Evolutionary conservation across 208 protist species (phyloP).

Genomic region (Angomonas ambiguus): DNA sequence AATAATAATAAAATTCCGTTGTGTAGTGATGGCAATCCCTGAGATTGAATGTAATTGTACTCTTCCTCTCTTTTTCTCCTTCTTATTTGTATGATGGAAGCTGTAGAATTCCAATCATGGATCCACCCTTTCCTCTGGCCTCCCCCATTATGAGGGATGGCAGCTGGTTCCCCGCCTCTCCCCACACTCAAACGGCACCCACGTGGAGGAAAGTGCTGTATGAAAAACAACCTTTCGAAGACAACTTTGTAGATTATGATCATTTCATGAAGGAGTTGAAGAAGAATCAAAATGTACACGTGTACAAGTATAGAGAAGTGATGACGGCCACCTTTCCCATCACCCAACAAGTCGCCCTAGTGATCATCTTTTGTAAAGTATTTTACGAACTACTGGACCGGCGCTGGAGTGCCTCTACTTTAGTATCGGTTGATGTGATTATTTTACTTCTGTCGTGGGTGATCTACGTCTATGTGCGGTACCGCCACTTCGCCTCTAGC

Average conservation of each 20-base stretch:
- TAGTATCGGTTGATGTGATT: slow-evolving; percentile 57
- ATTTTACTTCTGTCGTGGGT: slow-evolving; percentile 33
- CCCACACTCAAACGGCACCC: slow-evolving; percentile 14
- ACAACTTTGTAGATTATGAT: slow-evolving; percentile 85
- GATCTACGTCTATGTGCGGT: slow-evolving; percentile 22
- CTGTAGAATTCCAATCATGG: neutral
- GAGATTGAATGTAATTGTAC: no score
- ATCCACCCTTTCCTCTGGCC: neutral
- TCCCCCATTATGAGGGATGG: slow-evolving; percentile 6
- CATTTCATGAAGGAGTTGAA: slow-evolving; percentile 80
- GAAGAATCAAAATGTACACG: slow-evolving; percentile 72
- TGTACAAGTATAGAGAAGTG: slow-evolving; percentile 71
- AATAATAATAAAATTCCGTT: neutral
- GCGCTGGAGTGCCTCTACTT: slow-evolving; percentile 25
- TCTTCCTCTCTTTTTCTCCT: neutral
- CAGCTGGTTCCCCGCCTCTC: neutral
- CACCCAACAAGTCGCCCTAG: slow-evolving; percentile 82
- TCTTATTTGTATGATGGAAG: no score
- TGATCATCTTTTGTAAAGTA: slow-evolving; percentile 76
- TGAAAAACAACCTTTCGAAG: slow-evolving; percentile 80
- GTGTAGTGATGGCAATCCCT: no score
- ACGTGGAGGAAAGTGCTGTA: slow-evolving; percentile 83
- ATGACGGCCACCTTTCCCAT: slow-evolving; percentile 80
- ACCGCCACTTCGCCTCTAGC: neutral
- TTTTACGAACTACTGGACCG: slow-evolving; percentile 57